A percentile compares a stretch with the other conserved stretches of the same genome.
Evolutionary conservation across 2,329 filamentous ascomycete genomes (phyloP).

Genomic region (Coniochaeta sp.): DNA sequence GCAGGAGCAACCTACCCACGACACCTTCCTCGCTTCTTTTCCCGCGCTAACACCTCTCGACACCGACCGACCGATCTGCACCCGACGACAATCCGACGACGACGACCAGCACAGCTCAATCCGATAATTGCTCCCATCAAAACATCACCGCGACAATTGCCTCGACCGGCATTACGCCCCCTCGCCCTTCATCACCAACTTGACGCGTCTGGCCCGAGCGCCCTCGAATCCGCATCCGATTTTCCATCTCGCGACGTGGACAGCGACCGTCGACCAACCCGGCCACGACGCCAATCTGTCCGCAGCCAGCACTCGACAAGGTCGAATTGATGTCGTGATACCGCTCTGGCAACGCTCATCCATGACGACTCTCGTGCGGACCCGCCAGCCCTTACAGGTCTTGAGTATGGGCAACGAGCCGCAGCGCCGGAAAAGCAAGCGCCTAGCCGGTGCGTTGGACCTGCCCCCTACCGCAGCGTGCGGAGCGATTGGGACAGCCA

Average conservation of each 20-base stretch:
- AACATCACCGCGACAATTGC: neutral
- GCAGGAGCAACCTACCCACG: slow-evolving; percentile 4
- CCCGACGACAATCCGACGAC: neutral
- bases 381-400: slow-evolving; percentile 56
- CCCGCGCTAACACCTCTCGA: neutral
- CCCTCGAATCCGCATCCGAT: neutral
- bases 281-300: neutral
- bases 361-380: slow-evolving; percentile 64
- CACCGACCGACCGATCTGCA: neutral
- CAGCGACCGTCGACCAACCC: neutral
- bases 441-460: slow-evolving; percentile 48
- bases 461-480: neutral
- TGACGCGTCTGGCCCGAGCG: neutral
- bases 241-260: neutral
- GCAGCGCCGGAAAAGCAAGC: slow-evolving; percentile 56
- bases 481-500: neutral
- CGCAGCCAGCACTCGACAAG: neutral
- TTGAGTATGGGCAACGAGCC: slow-evolving; percentile 61
- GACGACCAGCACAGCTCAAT: neutral
- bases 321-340: neutral
- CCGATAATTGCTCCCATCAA: neutral
- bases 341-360: slow-evolving; percentile 37
- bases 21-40: neutral
- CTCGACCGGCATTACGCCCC: neutral
- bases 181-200: neutral